phyloP scores from a whole-genome alignment of 352 stramenopile genomes.

The Halophytophthora batemanensis region DNA sequence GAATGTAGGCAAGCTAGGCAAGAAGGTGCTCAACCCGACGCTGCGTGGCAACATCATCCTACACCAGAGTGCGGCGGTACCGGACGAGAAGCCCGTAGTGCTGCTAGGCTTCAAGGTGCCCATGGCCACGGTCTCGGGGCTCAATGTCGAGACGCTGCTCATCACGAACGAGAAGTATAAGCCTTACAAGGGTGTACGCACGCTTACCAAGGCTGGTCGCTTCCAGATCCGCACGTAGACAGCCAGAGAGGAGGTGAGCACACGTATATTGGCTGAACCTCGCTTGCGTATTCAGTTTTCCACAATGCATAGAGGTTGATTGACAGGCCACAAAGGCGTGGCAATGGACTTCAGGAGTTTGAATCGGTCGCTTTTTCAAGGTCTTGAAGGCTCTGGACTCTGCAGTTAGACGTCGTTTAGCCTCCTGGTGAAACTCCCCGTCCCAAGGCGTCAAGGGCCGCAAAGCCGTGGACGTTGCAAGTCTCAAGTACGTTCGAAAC shows the following conservation, averaged over 20 bases:
- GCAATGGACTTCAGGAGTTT: too few relatives aligned
- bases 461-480: too few relatives aligned
- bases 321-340: too few relatives aligned
- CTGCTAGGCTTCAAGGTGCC: slow-evolving; percentile 96
- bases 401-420: too few relatives aligned
- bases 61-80: slow-evolving; percentile 74
- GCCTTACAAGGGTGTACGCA: slow-evolving; percentile 97
- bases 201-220: slow-evolving; percentile 93
- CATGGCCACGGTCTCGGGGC: slow-evolving; percentile 93
- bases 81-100: slow-evolving; percentile 93
- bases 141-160: slow-evolving; percentile 94
- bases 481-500: too few relatives aligned
- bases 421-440: too few relatives aligned
- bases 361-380: too few relatives aligned
- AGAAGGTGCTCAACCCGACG: slow-evolving; percentile 83
- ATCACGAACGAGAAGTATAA: slow-evolving; percentile 97
- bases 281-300: too few relatives aligned
- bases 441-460: too few relatives aligned
- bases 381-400: too few relatives aligned
- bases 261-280: too few relatives aligned
- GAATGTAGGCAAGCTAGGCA: slow-evolving; percentile 93
- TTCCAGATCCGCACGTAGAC: slow-evolving; percentile 94
- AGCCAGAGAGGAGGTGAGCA: background rate
- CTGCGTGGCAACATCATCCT: slow-evolving; percentile 92
- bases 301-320: too few relatives aligned